A percentile compares a stretch with the other conserved stretches of the same genome.
Evolutionary conservation across 1,284 basidiomycete genomes (phyloP).

Genomic region (Cryptococcus sp.): DNA sequence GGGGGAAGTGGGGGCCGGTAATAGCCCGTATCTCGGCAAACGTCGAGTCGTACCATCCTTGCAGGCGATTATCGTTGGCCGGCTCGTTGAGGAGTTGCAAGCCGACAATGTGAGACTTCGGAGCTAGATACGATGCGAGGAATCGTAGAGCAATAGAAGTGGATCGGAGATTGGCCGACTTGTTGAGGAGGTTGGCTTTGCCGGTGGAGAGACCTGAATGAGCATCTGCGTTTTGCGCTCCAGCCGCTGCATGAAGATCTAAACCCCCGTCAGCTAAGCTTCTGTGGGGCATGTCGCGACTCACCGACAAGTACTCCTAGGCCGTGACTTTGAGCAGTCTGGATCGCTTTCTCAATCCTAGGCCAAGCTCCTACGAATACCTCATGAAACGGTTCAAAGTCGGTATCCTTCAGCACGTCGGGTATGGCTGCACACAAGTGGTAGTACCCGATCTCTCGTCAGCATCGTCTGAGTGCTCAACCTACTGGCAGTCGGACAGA

Average conservation of each 20-base stretch:
- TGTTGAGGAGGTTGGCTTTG: constrained; percentile 44
- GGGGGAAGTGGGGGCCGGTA: constrained; percentile 54
- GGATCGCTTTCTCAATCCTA: constrained; percentile 62
- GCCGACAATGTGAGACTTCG: constrained; percentile 65
- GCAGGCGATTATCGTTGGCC: constrained; percentile 53
- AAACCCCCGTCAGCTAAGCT: constrained; percentile 31
- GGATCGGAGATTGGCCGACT: constrained; percentile 53
- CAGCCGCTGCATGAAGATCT: constrained; percentile 50
- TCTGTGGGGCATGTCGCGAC: neutral
- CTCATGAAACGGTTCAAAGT: constrained; percentile 57
- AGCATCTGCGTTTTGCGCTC: constrained; percentile 49
- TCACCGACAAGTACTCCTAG: constrained; percentile 75
- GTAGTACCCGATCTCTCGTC: constrained; percentile 67
- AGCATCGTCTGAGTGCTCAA: constrained; percentile 3
- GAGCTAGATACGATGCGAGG: constrained; percentile 48
- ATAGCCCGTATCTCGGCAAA: constrained; percentile 56
- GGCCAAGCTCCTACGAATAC: constrained; percentile 69
- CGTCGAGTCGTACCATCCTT: constrained; percentile 61
- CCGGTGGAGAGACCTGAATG: constrained; percentile 43
- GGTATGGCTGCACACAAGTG: constrained; percentile 61
- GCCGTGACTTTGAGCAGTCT: constrained; percentile 56
- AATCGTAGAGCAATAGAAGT: constrained; percentile 53
- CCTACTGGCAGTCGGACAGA: constrained; percentile 74
- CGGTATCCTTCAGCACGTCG: constrained; percentile 63
- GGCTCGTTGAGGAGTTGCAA: constrained; percentile 83